Percentiles rank a stretch among this genome's conserved stretches.
phyloP scores from a whole-genome alignment of 164 flowering plant species.

The Dillenia suffruticosa region DNA sequence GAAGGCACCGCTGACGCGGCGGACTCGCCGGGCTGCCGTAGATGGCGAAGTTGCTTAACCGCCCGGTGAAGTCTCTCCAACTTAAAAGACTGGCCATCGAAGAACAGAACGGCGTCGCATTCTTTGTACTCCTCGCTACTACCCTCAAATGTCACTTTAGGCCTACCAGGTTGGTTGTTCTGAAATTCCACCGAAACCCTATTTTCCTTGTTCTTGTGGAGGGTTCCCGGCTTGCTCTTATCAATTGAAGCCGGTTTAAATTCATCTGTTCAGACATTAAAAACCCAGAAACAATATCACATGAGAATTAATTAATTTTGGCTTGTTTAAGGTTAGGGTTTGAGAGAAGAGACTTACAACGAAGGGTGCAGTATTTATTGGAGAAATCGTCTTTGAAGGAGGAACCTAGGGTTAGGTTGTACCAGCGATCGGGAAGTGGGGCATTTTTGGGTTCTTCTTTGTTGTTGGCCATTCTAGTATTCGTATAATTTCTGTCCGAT shows the following conservation, averaged over 20 bases:
- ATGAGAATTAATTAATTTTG: background rate
- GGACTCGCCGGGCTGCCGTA: conserved; percentile 61
- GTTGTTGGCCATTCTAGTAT: conserved; percentile 40
- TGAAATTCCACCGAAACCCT: conserved; percentile 77
- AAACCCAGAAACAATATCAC: background rate
- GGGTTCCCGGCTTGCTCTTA: conserved; percentile 64
- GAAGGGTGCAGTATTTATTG: conserved; percentile 72
- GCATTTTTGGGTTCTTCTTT: conserved; percentile 63
- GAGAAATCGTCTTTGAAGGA: conserved; percentile 68
- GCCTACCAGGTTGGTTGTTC: conserved; percentile 79
- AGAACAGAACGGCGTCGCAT: conserved; percentile 82
- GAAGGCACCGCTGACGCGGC: conserved; percentile 23
- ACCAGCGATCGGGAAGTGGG: conserved; percentile 77
- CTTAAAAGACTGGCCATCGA: conserved; percentile 73
- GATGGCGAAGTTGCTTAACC: conserved; percentile 80
- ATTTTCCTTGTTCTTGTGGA: conserved; percentile 78
- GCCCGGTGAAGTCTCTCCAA: conserved; percentile 84
- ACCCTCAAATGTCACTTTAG: conserved; percentile 74
- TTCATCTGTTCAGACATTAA: conserved; percentile 36
- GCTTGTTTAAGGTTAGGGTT: too few species aligned
- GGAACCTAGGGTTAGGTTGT: conserved; percentile 69
- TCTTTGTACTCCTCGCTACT: conserved; percentile 83
- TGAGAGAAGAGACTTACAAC: conserved; percentile 43
- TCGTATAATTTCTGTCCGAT: too few species aligned
- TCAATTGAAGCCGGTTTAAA: conserved; percentile 91